Percentiles rank a stretch among this genome's conserved stretches.
Evolutionary conservation across 108 stramenopile genomes (phyloP).

Genomic region (Pseudonitzschia multistriata): DNA sequence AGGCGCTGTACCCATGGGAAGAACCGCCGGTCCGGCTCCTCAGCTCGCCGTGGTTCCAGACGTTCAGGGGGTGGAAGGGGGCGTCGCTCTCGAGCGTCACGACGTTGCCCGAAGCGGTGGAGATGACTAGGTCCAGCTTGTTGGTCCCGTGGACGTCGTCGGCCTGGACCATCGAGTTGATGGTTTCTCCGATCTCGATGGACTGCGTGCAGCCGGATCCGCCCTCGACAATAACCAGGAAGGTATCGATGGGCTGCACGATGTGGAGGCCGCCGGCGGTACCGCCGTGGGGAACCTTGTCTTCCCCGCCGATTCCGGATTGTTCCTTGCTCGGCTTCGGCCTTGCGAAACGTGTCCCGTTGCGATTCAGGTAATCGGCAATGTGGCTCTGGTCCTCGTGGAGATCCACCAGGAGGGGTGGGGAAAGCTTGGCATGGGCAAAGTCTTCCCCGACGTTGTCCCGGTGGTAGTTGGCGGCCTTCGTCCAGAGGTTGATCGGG

Average conservation of each 20-base stretch:
- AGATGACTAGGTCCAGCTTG: conserved; percentile 68
- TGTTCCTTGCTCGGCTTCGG: conserved; percentile 21
- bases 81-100: conserved; percentile 68
- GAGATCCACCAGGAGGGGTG: conserved; percentile 71
- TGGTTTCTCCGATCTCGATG: conserved; percentile 62
- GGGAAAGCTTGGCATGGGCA: conserved; percentile 35
- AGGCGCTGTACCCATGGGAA: conserved; percentile 73
- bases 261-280: conserved; percentile 66
- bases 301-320: conserved; percentile 1
- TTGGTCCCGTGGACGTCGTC: conserved; percentile 83
- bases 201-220: conserved; percentile 73
- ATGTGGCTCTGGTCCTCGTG: conserved; percentile 67
- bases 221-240: conserved; percentile 69
- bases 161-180: conserved; percentile 74
- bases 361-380: conserved; percentile 46
- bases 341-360: conserved; percentile 38
- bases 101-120: conserved; percentile 69
- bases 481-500: conserved; percentile 51
- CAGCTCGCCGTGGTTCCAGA: conserved; percentile 73
- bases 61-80: conserved; percentile 76
- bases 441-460: conserved; percentile 20
- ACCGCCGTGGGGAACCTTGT: conserved; percentile 60
- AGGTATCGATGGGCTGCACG: conserved; percentile 63
- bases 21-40: conserved; percentile 55
- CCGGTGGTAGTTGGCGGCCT: conserved; percentile 12